Conservation (phyloP, 305 asterid species). For the Rubia occidens region DNA sequence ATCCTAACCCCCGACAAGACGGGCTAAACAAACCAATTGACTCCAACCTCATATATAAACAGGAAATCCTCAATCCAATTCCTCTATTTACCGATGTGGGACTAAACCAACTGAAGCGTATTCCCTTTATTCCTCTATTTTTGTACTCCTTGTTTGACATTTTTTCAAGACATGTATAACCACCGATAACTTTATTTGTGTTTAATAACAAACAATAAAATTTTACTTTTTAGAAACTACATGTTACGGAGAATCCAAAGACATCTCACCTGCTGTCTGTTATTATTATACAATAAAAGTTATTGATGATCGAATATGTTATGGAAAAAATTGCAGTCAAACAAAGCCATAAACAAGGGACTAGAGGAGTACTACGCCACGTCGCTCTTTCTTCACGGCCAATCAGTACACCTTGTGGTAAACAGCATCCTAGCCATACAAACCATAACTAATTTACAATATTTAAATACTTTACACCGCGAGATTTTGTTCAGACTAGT, state of each 20-base stretch:
- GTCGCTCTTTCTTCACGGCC: conserved; percentile 12
- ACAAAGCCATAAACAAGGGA: too few species aligned
- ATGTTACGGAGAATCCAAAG: too few species aligned
- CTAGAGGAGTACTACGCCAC: conserved; percentile 20
- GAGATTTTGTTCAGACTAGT: neutral
- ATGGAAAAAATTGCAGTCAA: too few species aligned
- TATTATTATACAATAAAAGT: too few species aligned
- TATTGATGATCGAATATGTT: too few species aligned
- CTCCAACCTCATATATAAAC: neutral
- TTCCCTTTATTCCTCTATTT: too few species aligned
- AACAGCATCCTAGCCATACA: neutral
- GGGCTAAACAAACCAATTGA: neutral
- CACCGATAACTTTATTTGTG: too few species aligned
- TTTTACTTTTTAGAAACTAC: too few species aligned
- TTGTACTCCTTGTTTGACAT: too few species aligned
- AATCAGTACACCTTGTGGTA: conserved; percentile 14
- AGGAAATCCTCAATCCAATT: neutral
- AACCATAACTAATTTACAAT: neutral
- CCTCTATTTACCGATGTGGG: conserved; percentile 13
- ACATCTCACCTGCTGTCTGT: too few species aligned
- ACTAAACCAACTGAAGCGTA: conserved; percentile 9
- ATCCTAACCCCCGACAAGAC: conserved; percentile 65
- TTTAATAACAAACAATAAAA: too few species aligned
- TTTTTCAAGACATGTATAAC: too few species aligned
- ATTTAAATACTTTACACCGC: neutral